Percentiles rank a stretch among this genome's conserved stretches.
Evolutionary conservation across 148 eudicot species (phyloP).

Genomic region (Persicaria maculosa): DNA sequence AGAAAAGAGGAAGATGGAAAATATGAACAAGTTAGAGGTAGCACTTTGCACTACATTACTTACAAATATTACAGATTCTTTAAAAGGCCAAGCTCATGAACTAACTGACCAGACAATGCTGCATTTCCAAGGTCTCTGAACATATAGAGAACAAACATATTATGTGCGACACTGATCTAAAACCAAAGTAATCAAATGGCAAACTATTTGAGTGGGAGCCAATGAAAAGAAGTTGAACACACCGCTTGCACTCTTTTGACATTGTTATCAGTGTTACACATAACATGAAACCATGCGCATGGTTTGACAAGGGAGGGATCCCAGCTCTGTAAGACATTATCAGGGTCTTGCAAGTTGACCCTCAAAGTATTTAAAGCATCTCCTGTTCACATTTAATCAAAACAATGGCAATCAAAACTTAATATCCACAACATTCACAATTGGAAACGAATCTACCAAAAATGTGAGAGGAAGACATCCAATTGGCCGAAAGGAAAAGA

Average conservation of each 20-base stretch:
- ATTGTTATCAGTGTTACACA: too few relatives aligned
- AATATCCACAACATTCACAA: background rate
- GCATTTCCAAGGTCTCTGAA: slow-evolving; percentile 98
- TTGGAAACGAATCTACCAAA: too few relatives aligned
- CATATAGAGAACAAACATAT: background rate
- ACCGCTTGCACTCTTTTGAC: slow-evolving; percentile 36
- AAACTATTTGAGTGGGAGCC: background rate
- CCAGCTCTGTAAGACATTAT: slow-evolving; percentile 70
- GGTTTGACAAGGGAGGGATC: slow-evolving; percentile 80
- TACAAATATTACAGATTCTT: slow-evolving; percentile 93
- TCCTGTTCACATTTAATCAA: slow-evolving; percentile 25
- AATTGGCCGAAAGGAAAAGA: too few relatives aligned
- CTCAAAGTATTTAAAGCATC: slow-evolving; percentile 64
- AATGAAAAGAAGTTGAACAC: background rate
- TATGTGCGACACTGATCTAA: background rate
- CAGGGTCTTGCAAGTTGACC: slow-evolving; percentile 50
- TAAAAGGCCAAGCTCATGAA: slow-evolving; percentile 77
- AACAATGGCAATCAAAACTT: background rate
- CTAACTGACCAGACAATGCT: slow-evolving; percentile 76
- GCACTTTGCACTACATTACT: slow-evolving; percentile 15
- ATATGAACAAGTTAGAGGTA: background rate
- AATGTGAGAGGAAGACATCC: too few relatives aligned
- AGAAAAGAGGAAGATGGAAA: background rate
- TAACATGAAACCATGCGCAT: slow-evolving; percentile 66
- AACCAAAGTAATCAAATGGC: background rate